Evolutionary conservation across 768 basidiomycete genomes (phyloP).

Genomic region (Mycena vitilis): DNA sequence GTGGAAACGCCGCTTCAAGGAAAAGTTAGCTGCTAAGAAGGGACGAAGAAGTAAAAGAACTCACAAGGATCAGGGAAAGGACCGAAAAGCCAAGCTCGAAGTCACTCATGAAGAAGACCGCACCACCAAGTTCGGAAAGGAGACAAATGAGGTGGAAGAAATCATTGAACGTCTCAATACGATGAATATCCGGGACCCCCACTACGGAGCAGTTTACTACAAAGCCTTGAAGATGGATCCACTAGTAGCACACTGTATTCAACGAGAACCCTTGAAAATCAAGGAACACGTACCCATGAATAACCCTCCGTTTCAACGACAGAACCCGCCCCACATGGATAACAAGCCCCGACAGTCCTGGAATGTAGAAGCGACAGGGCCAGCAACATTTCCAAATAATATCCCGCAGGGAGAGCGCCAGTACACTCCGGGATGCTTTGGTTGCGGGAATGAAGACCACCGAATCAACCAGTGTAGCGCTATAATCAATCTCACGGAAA

Average conservation of each 20-base stretch:
- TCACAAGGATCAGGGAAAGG: background rate
- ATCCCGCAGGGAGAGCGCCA: background rate
- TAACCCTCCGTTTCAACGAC: background rate
- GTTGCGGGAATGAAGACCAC: background rate
- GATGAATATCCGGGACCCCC: conserved; percentile 11
- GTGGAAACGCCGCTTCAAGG: conserved; percentile 6
- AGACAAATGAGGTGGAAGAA: conserved; percentile 1
- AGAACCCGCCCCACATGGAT: background rate
- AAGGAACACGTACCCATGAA: background rate
- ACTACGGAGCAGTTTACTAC: conserved; percentile 13
- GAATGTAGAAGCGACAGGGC: background rate
- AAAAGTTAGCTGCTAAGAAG: background rate
- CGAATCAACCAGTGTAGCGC: background rate
- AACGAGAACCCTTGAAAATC: background rate
- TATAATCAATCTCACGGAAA: background rate
- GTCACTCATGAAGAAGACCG: background rate
- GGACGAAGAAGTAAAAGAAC: background rate
- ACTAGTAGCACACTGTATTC: background rate
- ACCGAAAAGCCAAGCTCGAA: background rate
- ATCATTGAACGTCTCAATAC: conserved; percentile 7
- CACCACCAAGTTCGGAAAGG: background rate
- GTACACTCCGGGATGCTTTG: background rate
- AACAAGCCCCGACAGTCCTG: background rate
- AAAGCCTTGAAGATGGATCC: conserved; percentile 16
- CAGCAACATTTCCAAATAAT: background rate